Conservation (phyloP, 352 stramenopile species). For the Phytopythium sindhum region DNA sequence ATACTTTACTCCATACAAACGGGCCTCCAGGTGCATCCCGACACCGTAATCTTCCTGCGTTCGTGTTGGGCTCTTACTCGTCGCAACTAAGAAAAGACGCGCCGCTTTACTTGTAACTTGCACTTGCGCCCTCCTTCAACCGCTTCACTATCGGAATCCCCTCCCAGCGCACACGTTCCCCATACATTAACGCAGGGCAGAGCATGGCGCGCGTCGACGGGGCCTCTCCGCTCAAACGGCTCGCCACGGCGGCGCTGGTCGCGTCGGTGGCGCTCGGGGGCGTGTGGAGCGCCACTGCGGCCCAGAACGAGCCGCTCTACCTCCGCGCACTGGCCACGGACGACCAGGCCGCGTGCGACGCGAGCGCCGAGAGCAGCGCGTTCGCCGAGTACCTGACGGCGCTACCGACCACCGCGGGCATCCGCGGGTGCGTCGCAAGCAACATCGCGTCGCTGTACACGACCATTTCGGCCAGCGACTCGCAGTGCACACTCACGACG, state of each 20-base stretch:
- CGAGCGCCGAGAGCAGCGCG: slow-evolving; percentile 33
- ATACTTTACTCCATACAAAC: neutral
- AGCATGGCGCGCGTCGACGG: neutral
- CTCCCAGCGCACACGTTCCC: neutral
- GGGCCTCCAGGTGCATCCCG: too few relatives aligned
- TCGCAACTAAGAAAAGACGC: neutral
- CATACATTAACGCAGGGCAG: neutral
- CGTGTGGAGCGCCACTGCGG: neutral
- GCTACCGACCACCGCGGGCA: slow-evolving; percentile 36
- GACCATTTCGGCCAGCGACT: slow-evolving; percentile 27
- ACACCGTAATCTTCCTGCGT: neutral
- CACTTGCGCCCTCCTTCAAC: neutral
- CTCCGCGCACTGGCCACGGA: slow-evolving; percentile 12
- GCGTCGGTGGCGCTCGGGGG: slow-evolving; percentile 15
- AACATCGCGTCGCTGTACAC: slow-evolving; percentile 45
- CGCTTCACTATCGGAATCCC: neutral
- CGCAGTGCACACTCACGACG: slow-evolving; percentile 48
- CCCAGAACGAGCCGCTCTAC: neutral
- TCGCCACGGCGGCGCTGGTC: neutral
- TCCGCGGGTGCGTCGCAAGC: slow-evolving; percentile 44
- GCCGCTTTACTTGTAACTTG: too few relatives aligned
- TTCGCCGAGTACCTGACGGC: slow-evolving; percentile 41
- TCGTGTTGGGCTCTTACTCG: neutral
- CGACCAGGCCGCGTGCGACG: slow-evolving; percentile 35
- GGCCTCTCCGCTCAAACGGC: neutral